A percentile compares a stretch with the other conserved stretches of the same genome.
phyloP scores from a whole-genome alignment of 495 filamentous ascomycete genomes.

The Cryomyces minteri region DNA sequence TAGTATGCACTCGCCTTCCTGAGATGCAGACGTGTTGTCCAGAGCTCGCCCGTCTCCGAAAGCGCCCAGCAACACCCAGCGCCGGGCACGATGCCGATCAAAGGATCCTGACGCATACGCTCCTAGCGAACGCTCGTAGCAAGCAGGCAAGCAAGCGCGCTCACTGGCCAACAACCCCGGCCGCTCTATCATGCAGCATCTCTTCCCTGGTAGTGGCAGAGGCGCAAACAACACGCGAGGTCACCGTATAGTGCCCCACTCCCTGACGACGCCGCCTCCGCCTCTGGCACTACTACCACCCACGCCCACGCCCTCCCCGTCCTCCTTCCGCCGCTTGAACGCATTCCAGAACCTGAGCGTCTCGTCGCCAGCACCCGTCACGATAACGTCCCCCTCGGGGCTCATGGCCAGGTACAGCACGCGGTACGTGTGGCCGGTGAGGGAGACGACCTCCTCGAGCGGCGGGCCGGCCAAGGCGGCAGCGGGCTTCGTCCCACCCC shows the following conservation, averaged over 20 bases:
- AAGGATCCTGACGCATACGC: too few relatives aligned
- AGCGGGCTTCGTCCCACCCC: too few relatives aligned
- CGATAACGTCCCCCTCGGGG: conserved; percentile 77
- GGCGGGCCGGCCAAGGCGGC: conserved; percentile 28
- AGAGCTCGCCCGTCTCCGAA: too few relatives aligned
- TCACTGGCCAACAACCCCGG: too few relatives aligned
- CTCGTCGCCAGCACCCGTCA: conserved; percentile 93
- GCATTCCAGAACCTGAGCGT: conserved; percentile 95
- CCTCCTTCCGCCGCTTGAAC: conserved; percentile 45
- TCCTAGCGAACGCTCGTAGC: too few relatives aligned
- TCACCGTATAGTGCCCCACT: neutral
- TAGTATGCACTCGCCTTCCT: too few relatives aligned
- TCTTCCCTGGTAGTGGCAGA: too few relatives aligned
- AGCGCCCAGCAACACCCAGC: too few relatives aligned
- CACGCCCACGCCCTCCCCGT: neutral
- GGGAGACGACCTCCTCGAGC: conserved; percentile 87
- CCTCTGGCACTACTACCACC: neutral
- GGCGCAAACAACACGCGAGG: neutral
- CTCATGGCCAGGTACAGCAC: conserved; percentile 96
- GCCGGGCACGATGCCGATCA: too few relatives aligned
- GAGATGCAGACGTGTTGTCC: too few relatives aligned
- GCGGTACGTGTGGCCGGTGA: conserved; percentile 91
- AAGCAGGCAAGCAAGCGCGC: too few relatives aligned
- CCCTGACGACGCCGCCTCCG: neutral
- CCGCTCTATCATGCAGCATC: too few relatives aligned